Percentiles rank a stretch among this genome's conserved stretches.
These are phyloP conservation scores for Trametes sp. DNA, from an alignment of 1,284 basidiomycete species.

Conservation along the genomic window DNA sequence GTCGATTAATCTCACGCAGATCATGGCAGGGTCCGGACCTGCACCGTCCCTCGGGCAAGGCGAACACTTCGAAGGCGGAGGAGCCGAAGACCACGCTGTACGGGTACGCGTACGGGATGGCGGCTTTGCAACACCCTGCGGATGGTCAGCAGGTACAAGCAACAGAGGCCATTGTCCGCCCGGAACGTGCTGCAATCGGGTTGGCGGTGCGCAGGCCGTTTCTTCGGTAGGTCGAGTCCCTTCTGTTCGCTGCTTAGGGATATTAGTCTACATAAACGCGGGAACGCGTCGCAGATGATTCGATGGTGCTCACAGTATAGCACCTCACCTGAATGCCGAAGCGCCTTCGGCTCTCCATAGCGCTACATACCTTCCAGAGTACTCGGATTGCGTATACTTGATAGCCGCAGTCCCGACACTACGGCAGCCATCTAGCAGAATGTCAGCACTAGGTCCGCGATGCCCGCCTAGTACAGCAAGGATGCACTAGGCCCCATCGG, in stretches of 20 bases:
- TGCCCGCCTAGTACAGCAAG: not conserved
- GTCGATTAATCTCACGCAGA: too few species aligned
- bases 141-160: slow-evolving; percentile 1
- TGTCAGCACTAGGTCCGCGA: not conserved
- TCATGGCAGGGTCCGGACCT: not conserved
- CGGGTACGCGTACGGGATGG: not conserved
- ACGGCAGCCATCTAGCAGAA: not conserved
- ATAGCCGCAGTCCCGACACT: not conserved
- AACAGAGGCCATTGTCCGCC: not conserved
- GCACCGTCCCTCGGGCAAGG: not conserved
- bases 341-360: too few species aligned
- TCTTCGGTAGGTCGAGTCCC: too few species aligned
- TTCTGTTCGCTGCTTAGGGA: too few species aligned
- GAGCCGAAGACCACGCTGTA: too few species aligned
- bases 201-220: not conserved
- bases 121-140: not conserved
- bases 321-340: not conserved
- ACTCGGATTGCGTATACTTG: too few species aligned
- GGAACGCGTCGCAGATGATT: not conserved
- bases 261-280: too few species aligned
- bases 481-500: too few species aligned
- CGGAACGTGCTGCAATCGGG: not conserved
- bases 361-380: too few species aligned
- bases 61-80: not conserved
- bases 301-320: not conserved